Conservation (phyloP, 2,329 filamentous ascomycete genomes). For the Teratosphaeria zuluensis region DNA sequence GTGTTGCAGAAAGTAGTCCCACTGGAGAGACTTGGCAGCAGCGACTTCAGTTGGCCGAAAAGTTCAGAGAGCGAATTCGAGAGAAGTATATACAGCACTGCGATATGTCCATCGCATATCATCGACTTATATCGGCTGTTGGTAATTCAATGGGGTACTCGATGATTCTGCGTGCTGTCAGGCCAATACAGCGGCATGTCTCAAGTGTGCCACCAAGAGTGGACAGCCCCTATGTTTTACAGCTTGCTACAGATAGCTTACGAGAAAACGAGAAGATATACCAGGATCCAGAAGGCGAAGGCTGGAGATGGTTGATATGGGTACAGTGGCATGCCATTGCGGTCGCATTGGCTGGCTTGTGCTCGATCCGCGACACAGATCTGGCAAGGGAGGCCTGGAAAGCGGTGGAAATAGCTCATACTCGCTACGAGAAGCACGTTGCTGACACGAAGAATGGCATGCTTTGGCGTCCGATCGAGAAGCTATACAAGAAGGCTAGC, state of each 20-base stretch:
- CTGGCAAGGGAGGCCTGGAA: conserved; percentile 43
- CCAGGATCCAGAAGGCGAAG: conserved; percentile 27
- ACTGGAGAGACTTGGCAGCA: conserved; percentile 19
- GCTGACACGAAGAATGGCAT: conserved; percentile 43
- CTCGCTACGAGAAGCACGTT: conserved; percentile 35
- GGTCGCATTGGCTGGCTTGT: conserved; percentile 45
- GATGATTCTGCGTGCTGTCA: conserved; percentile 21
- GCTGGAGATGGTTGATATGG: conserved; percentile 43
- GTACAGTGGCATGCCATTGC: conserved; percentile 49
- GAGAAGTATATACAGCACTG: conserved; percentile 18
- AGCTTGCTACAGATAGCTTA: conserved; percentile 37
- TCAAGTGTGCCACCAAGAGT: conserved; percentile 18
- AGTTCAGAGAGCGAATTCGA: conserved; percentile 12
- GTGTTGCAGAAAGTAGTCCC: conserved; percentile 8
- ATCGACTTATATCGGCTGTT: conserved; percentile 13
- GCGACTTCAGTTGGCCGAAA: conserved; percentile 19
- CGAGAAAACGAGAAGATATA: conserved; percentile 30
- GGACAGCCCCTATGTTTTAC: conserved; percentile 23
- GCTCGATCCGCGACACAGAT: conserved; percentile 37
- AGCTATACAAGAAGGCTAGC: conserved; percentile 41
- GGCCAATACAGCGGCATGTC: conserved; percentile 18
- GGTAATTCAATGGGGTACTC: conserved; percentile 17
- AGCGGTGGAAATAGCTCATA: conserved; percentile 38
- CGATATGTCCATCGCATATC: conserved; percentile 12
- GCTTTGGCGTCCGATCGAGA: conserved; percentile 47